Evolutionary conservation across 2,329 filamentous ascomycete genomes (phyloP), one percentile per base, ranked within the genome.

Genomic region (Colletotrichum theobromicola): DNA sequence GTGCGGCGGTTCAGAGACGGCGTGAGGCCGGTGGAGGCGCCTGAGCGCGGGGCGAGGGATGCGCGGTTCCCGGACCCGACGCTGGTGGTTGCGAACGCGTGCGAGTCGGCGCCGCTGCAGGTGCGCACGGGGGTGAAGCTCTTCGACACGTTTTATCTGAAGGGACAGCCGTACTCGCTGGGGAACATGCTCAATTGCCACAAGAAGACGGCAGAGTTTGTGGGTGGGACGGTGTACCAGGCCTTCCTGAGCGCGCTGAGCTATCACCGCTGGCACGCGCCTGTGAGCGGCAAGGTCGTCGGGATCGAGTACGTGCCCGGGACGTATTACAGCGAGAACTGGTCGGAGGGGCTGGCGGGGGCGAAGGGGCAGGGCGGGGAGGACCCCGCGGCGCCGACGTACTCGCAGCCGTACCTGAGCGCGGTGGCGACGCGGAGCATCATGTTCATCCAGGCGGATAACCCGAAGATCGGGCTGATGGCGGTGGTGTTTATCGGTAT

Each of bases 231-330:
- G 0, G 85, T 94, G 32, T 94, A 94, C 81, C 93, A 95, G 79
- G 93, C 92, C 0, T 94, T 93, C 79, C 84, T 95, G 4, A 92
- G 88, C 9, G 90, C 92, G 0, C 83, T 93, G 67, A 92, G 89
- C 57, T 94, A 95, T 81, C 93, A 94, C 81, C 88, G 93, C 30
- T 94, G 93, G 93, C 92, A 94, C 82, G 82, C 90, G 0, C 93
- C 93, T n/a, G 88, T 94, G 0, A 88, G 85, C 7, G 93, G 93
- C 1, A 91, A 81, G 7, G 83, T 94, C 18, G 84, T 86, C 60
- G 89, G 90, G 68, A 88, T 89, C 0, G 91, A 89, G 72, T 86
- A 92, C 1, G 81, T 89, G 6, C 88, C 91, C 26, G 93, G 93
- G 2, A 93, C 92, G 0, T 95, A 94, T 82, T 94, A 92, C 78